Evolutionary conservation across 2,329 filamentous ascomycete genomes (phyloP).

Genomic region (Stagonosporopsis cucurbitacearum): DNA sequence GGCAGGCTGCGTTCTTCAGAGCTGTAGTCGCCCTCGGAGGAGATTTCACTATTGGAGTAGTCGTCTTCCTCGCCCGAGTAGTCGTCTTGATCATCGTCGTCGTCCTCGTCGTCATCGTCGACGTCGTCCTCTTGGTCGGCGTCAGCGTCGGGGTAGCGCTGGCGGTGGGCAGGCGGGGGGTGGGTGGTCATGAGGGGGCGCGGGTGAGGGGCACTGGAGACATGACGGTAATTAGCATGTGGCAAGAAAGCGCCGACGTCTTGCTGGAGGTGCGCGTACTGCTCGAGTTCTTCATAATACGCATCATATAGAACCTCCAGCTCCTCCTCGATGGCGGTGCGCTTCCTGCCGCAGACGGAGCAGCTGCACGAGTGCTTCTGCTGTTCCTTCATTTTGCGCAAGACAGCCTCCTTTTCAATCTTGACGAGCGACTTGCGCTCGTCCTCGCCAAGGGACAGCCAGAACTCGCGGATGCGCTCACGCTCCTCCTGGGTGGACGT

Average conservation of each 20-base stretch:
- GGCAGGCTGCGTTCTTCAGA: constrained; percentile 70
- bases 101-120: constrained; percentile 19
- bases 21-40: constrained; percentile 71
- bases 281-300: constrained; percentile 97
- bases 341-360: constrained; percentile 93
- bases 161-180: constrained; percentile 70
- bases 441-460: constrained; percentile 91
- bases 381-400: constrained; percentile 99
- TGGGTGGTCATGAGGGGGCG: constrained; percentile 66
- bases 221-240: constrained; percentile 65
- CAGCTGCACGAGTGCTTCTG: constrained; percentile 99
- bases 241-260: constrained; percentile 73
- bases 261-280: constrained; percentile 89
- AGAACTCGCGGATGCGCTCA: constrained; percentile 97
- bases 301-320: constrained; percentile 97
- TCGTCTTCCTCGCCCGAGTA: constrained; percentile 64
- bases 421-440: constrained; percentile 95
- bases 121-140: constrained; percentile 63
- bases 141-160: constrained; percentile 61
- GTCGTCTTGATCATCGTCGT: constrained; percentile 57
- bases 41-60: constrained; percentile 62
- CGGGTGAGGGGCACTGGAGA: constrained; percentile 62
- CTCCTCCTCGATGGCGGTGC: constrained; percentile 97
- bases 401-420: constrained; percentile 96
- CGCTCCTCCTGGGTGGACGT: constrained; percentile 93